Evolutionary conservation across 108 stramenopile genomes (phyloP), one percentile per base, ranked within the genome.

Genomic region (Nitzschia inconspicua): DNA sequence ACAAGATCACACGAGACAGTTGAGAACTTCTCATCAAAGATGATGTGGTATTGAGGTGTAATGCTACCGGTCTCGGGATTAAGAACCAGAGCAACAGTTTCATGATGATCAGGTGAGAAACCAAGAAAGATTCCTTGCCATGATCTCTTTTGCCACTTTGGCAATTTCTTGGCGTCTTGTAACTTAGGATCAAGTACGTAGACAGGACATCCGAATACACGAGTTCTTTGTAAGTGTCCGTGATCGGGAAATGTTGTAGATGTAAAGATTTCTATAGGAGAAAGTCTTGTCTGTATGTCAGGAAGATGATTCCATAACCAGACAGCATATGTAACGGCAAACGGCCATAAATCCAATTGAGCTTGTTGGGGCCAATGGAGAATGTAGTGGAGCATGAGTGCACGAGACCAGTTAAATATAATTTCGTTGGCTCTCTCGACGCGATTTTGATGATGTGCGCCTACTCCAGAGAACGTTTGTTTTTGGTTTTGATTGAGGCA

Each of bases 371-470:
- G 76, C 79, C 79, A 80, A 31, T 72, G 70, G 1, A 77, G 29
- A 11, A 27, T 13, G 16, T 47, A 32, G 52, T 84, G 83, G 16
- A 76, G 20, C 65, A 84, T 44, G 61, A 67, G 72, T 0, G 75
- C 47, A 11, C 75, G 34, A 30, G 82, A 78, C 61, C 16, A 60
- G 16, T 44, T 24, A 10, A 54, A 20, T 3, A 77, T 52, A 0
- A 72, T 77, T 47, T 56, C 59, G 34, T 77, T 74, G 22, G 63
- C 68, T 0, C 72, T 47, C 26, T 84, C 78, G 14, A 78, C 83
- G 10, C 63, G 73, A 62, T 84, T 84, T 44, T 84, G 83, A 47
- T 84, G 78, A 40, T 78, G 78, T 0, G 83, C 76, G n/a, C 79
- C 73, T 16, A 78, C 73, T 4, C 79, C 73, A 16, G 52, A 47